Percentiles rank a stretch among this genome's conserved stretches.
These are phyloP conservation scores for Chrysoporthe puriensis DNA, from an alignment of 2,329 filamentous ascomycete genomes.

Conservation along the genomic window DNA sequence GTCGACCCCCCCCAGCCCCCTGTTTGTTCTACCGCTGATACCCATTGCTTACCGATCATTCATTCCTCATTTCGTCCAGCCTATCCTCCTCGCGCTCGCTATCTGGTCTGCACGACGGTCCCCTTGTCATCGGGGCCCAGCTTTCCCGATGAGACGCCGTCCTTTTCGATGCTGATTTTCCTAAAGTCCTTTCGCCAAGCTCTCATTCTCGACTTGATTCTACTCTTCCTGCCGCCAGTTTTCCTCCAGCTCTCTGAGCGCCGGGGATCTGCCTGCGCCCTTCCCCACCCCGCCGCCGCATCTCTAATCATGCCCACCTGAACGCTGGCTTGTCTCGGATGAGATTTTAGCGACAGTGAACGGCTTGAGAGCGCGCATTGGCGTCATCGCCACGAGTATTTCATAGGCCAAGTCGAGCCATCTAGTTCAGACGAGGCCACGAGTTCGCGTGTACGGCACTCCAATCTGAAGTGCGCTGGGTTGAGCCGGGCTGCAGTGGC, in stretches of 20 bases:
- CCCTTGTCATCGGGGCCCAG: conserved; percentile 7
- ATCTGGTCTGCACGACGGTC: conserved; percentile 7
- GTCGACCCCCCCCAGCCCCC: conserved; percentile 14
- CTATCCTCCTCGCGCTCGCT: conserved; percentile 12
- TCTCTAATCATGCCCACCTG: conserved; percentile 23
- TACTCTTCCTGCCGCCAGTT: background rate
- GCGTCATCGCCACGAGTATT: background rate
- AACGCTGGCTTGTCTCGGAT: conserved; percentile 4
- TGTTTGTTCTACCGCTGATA: conserved; percentile 18
- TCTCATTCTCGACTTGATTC: background rate
- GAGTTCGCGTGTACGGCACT: conserved; percentile 7
- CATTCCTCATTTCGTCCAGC: conserved; percentile 16
- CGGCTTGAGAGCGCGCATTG: conserved; percentile 15
- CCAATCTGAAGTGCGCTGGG: conserved; percentile 9
- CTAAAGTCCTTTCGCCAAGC: background rate
- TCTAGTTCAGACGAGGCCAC: background rate
- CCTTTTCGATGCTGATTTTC: background rate
- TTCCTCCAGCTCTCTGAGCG: background rate
- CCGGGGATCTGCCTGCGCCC: background rate
- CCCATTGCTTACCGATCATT: conserved; percentile 21
- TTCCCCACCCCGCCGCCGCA: background rate
- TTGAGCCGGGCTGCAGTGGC: conserved; percentile 24
- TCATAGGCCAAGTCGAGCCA: background rate
- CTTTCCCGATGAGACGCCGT: conserved; percentile 11
- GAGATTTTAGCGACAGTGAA: conserved; percentile 1